phyloP scores from a whole-genome alignment of 2,329 filamentous ascomycete species.

The Colletotrichum sp. region DNA sequence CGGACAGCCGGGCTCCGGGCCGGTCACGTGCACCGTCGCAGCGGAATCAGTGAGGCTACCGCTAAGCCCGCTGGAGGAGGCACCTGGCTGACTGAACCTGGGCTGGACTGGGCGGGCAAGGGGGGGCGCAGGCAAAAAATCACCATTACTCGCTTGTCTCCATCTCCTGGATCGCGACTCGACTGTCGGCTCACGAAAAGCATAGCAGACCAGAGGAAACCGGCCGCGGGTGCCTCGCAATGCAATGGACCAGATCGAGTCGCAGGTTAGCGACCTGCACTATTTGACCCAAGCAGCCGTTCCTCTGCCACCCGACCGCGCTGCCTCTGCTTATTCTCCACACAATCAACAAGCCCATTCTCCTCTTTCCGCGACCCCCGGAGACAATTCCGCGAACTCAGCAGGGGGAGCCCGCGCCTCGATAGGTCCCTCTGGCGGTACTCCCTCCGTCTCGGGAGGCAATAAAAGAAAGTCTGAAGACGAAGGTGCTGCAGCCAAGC shows the following conservation, averaged over 20 bases:
- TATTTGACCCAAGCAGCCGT: conserved; percentile 50
- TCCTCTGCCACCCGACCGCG: conserved; percentile 26
- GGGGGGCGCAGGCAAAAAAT: not conserved
- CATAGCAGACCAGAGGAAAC: not conserved
- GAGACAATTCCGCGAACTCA: conserved; percentile 54
- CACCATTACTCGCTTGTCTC: conserved; percentile 12
- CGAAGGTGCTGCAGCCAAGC: conserved; percentile 46
- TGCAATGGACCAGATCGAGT: conserved; percentile 59
- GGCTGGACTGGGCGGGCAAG: not conserved
- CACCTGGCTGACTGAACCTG: not conserved
- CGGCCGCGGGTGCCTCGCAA: conserved; percentile 5
- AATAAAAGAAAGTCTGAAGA: conserved; percentile 44
- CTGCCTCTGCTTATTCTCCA: conserved; percentile 25
- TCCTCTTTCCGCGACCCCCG: conserved; percentile 38
- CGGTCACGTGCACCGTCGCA: conserved; percentile 18
- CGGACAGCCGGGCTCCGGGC: conserved; percentile 15
- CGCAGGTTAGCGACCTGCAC: conserved; percentile 59
- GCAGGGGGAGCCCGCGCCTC: conserved; percentile 8
- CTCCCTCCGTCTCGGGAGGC: conserved; percentile 11
- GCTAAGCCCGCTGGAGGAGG: not conserved
- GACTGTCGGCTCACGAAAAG: not conserved
- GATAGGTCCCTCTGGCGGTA: conserved; percentile 3
- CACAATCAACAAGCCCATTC: conserved; percentile 29
- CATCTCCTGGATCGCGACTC: not conserved
- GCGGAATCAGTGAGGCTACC: not conserved